Evolutionary conservation across 2,329 filamentous ascomycete genomes (phyloP).

Genomic region (Celoporthe dispersa): DNA sequence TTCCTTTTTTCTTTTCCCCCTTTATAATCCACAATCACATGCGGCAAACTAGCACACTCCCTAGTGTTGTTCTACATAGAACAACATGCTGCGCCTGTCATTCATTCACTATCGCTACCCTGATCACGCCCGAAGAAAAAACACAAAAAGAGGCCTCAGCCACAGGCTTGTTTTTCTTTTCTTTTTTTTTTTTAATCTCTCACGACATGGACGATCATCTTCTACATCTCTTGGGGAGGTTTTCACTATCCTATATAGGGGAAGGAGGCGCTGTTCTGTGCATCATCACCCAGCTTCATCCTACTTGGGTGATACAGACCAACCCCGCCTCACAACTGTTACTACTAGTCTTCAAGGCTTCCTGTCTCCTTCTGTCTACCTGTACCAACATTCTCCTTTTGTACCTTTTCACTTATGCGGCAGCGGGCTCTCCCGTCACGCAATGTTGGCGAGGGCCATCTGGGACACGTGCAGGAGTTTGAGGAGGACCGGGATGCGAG

Average conservation of each 20-base stretch:
- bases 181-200: conserved; percentile 10
- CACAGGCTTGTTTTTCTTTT: conserved; percentile 1
- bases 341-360: not conserved
- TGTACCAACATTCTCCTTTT: conserved; percentile 7
- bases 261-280: not conserved
- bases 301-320: not conserved
- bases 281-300: conserved; percentile 9
- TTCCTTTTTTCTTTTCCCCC: conserved; percentile 25
- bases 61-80: not conserved
- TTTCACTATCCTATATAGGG: conserved; percentile 1
- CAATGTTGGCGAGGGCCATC: not conserved
- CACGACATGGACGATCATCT: conserved; percentile 26
- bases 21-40: conserved; percentile 19
- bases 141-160: conserved; percentile 6
- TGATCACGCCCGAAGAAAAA: not conserved
- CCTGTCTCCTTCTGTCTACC: conserved; percentile 5
- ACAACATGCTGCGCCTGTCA: conserved; percentile 7
- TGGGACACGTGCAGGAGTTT: conserved; percentile 1
- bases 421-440: not conserved
- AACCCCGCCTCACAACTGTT: not conserved
- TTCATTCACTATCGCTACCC: conserved; percentile 9
- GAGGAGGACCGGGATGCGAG: not conserved
- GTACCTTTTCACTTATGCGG: not conserved
- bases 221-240: conserved; percentile 1
- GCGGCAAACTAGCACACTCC: conserved; percentile 12